A percentile compares a stretch with the other conserved stretches of the same genome.
Conservation (phyloP, 768 basidiomycete species). For the Xerocomus spinulosus region DNA sequence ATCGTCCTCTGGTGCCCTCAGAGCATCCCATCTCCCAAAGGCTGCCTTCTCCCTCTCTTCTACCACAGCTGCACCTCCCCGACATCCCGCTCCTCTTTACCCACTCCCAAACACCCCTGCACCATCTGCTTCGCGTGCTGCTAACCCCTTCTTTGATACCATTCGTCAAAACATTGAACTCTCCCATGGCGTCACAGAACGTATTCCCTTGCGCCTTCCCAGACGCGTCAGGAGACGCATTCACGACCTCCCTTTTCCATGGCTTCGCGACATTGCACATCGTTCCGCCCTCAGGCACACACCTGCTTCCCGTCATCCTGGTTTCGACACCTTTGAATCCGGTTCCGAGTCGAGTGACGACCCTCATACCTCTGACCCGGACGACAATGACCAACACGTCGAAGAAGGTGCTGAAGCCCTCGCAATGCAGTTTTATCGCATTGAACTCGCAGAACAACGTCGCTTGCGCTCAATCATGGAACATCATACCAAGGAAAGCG, state of each 20-base stretch:
- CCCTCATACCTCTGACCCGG: slow-evolving; percentile 28
- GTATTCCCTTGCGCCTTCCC: slow-evolving; percentile 68
- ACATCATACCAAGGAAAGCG: slow-evolving; percentile 70
- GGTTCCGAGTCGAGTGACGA: slow-evolving; percentile 37
- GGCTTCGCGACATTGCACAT: slow-evolving; percentile 70
- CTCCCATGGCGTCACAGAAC: slow-evolving; percentile 66
- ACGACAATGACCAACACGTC: slow-evolving; percentile 37
- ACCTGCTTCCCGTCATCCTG: slow-evolving; percentile 10
- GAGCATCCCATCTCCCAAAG: slow-evolving; percentile 57
- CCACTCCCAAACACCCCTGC: slow-evolving; percentile 17
- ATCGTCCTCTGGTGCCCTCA: slow-evolving; percentile 33
- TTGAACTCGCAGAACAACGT: slow-evolving; percentile 88
- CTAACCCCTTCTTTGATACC: slow-evolving; percentile 93
- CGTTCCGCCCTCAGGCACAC: slow-evolving; percentile 36
- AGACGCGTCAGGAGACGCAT: slow-evolving; percentile 49
- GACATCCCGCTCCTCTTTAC: slow-evolving; percentile 4
- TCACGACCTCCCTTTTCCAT: slow-evolving; percentile 72
- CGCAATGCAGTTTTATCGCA: slow-evolving; percentile 89
- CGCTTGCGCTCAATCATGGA: slow-evolving; percentile 89
- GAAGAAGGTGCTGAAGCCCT: slow-evolving; percentile 75
- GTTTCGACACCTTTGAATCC: slow-evolving; percentile 18
- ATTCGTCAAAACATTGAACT: slow-evolving; percentile 87
- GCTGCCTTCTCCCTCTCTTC: slow-evolving; percentile 56
- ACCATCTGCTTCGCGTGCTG: slow-evolving; percentile 25
- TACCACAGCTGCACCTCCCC: slow-evolving; percentile 30